Percentiles rank a stretch among this genome's conserved stretches.
Evolutionary conservation across 306 rosid species (phyloP).

Genomic region (Malus asiatica): DNA sequence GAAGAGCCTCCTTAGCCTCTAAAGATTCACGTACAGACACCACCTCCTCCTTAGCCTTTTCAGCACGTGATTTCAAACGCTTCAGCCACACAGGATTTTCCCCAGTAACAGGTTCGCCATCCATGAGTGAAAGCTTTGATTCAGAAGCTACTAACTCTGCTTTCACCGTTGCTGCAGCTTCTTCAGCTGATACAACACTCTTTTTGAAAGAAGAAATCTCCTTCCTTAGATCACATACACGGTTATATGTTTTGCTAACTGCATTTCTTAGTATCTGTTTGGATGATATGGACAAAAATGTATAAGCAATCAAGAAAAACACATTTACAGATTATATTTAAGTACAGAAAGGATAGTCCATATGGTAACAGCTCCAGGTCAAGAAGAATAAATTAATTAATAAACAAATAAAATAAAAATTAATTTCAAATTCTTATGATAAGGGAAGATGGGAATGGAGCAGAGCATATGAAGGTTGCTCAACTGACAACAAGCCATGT

Average conservation of each 20-base stretch:
- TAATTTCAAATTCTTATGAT: neutral
- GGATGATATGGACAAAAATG: neutral
- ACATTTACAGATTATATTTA: neutral
- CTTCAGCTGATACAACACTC: constrained; percentile 59
- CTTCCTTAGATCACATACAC: constrained; percentile 88
- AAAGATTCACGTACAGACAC: constrained; percentile 60
- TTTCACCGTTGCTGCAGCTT: constrained; percentile 51
- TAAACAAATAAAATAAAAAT: neutral
- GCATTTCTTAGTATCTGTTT: constrained; percentile 74
- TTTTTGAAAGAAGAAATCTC: constrained; percentile 69
- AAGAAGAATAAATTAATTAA: neutral
- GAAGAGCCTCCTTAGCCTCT: constrained; percentile 97
- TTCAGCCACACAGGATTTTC: constrained; percentile 74
- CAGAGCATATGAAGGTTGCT: neutral
- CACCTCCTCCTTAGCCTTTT: constrained; percentile 72
- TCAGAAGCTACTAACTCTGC: constrained; percentile 68
- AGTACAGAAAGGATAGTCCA: neutral
- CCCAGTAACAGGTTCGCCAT: constrained; percentile 93
- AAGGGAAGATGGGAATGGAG: neutral
- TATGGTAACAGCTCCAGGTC: neutral
- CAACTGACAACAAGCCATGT: neutral
- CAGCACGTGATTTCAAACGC: constrained; percentile 71
- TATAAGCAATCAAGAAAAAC: neutral
- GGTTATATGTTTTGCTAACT: constrained; percentile 85
- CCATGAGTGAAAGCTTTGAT: constrained; percentile 78